Base-by-base conservation (phyloP, 2,329 filamentous ascomycete genomes). In the Alternaria triticimaculans region DNA sequence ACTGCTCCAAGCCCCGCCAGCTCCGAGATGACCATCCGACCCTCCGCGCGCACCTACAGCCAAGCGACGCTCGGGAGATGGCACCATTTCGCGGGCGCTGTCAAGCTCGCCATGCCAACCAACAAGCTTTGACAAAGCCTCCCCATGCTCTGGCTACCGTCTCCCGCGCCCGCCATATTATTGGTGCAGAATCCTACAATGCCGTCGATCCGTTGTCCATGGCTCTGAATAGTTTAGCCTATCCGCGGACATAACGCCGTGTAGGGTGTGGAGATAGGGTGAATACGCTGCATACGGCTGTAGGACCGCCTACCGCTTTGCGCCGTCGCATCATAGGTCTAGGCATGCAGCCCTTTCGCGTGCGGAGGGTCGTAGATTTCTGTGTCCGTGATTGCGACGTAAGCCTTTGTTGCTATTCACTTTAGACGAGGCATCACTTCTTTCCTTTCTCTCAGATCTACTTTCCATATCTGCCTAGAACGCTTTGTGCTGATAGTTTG, bases 341-440 rank as follows among this genome's bases (percentile, higher is more conserved):
- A 25, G 55, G 21, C 37, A 23, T 41, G 41, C 23, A 41, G 41
- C n/a, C 48, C 21, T 25, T 43, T 37, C 26, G n/a, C 48, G n/a
- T 45, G 55, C 60, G 48, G 55, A 62, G 48, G 60, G 55, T 54
- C 55, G n/a, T 25, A 4, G 11, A 18, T 33, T 58, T 28, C 14
- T 33, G n/a, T 53, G 11, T 46, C 48, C 41, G 48, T 49, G 30
- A 26, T 43, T 46, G 43, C 41, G 37, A 44, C 18, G 25, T 28
- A 15, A 37, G 46, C 23, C 26, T 41, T 41, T 43, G 41, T 25
- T 25, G 9, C 14, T 49, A 3, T 12, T 51, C 12, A 14, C 18
- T 51, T 23, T 23, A 51, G 18, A 37, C 18, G 18, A 51, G 28
- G 28, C 28, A 33, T 30, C 26, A 33, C 26, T 41, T 26, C 25